These are phyloP conservation scores for Nannizzia gypsea DNA, from an alignment of 2,329 filamentous ascomycete species.

Conservation along the genomic window DNA sequence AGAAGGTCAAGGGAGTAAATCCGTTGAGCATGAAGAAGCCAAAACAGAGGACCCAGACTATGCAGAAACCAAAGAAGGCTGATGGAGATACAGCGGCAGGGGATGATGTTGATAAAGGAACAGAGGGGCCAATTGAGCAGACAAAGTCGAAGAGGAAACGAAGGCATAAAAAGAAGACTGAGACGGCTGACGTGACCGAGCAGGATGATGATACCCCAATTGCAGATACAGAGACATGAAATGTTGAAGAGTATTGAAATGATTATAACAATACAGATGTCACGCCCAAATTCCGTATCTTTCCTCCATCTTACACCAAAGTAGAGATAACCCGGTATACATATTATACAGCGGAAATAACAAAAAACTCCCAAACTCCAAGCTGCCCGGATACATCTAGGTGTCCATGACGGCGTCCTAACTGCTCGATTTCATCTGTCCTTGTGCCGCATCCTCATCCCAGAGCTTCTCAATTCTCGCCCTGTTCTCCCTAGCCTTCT, in stretches of 20 bases:
- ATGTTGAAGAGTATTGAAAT: not conserved
- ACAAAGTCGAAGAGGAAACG: constrained; percentile 16
- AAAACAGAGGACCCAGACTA: constrained; percentile 25
- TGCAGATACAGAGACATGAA: constrained; percentile 10
- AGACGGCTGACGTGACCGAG: not conserved
- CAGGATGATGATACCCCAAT: constrained; percentile 3
- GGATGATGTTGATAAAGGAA: constrained; percentile 1
- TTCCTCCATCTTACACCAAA: not conserved
- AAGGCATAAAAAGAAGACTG: constrained; percentile 14
- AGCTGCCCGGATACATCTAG: not conserved
- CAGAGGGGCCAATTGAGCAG: not conserved
- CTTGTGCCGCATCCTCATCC: constrained; percentile 43
- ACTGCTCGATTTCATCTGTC: not conserved
- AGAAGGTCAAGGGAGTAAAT: constrained; percentile 36
- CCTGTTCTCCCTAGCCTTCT: constrained; percentile 56
- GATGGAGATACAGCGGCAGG: constrained; percentile 15
- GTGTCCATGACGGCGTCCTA: not conserved
- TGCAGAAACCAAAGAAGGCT: constrained; percentile 9
- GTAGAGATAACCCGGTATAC: not conserved
- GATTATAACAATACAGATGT: not conserved
- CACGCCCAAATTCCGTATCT: not conserved
- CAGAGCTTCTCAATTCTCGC: constrained; percentile 64
- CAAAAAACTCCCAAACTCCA: not conserved
- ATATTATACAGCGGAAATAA: not conserved
- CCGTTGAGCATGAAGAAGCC: constrained; percentile 39